Conservation (phyloP, 441 rosid species). For the Jatropha podagrica region DNA sequence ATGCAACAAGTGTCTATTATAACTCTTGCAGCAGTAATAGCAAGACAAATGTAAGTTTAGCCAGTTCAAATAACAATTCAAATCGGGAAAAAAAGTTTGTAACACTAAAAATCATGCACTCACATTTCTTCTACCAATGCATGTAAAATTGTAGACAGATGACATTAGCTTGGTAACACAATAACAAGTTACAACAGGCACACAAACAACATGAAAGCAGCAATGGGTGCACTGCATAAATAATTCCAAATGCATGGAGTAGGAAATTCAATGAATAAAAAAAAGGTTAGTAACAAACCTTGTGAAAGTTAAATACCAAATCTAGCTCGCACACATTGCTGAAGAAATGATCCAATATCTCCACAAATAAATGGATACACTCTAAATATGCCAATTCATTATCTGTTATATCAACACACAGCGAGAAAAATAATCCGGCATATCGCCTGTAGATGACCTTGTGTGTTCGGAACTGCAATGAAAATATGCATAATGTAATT, state of each 20-base stretch:
- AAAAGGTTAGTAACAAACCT: conserved; percentile 44
- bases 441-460: conserved; percentile 96
- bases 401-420: conserved; percentile 94
- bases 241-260: not conserved
- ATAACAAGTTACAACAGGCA: not conserved
- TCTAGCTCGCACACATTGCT: conserved; percentile 99
- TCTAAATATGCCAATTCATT: conserved; percentile 95
- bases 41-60: not conserved
- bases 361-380: conserved; percentile 93
- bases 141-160: not conserved
- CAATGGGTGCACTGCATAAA: not conserved
- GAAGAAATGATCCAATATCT: conserved; percentile 97
- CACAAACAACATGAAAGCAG: not conserved
- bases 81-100: not conserved
- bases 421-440: conserved; percentile 90
- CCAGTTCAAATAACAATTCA: too few relatives aligned
- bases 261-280: not conserved
- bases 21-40: not conserved
- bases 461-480: conserved; percentile 85
- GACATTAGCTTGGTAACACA: not conserved
- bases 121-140: not conserved
- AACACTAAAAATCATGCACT: not conserved
- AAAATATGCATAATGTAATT: conserved; percentile 5
- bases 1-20: not conserved
- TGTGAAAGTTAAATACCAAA: conserved; percentile 94